Evolutionary conservation across 2,329 filamentous ascomycete species (phyloP).

Genomic region (Ambrosiella cleistominuta): DNA sequence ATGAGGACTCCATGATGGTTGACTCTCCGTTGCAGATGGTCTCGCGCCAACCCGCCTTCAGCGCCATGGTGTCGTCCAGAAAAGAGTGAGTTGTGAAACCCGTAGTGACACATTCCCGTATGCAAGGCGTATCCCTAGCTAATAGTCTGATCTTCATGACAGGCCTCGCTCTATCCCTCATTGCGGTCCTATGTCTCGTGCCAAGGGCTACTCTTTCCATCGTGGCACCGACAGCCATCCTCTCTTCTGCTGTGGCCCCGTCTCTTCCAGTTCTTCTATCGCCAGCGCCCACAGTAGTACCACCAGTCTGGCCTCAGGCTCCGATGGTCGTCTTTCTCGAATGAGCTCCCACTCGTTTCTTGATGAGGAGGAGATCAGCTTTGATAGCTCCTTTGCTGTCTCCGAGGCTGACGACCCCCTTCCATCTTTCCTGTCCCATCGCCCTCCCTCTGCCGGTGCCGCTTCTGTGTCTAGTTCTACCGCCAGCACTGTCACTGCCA

Average conservation of each 20-base stretch:
- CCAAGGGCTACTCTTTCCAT: slow-evolving; percentile 10
- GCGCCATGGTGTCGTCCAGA: slow-evolving; percentile 2
- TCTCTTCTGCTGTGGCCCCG: slow-evolving; percentile 6
- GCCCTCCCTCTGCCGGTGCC: slow-evolving; percentile 29
- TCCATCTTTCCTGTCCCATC: slow-evolving; percentile 38
- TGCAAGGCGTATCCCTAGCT: background rate
- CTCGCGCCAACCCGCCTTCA: slow-evolving; percentile 7
- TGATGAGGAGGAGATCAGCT: slow-evolving; percentile 8
- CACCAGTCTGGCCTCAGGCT: slow-evolving; percentile 6
- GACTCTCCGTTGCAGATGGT: slow-evolving; percentile 10
- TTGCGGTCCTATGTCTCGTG: slow-evolving; percentile 10
- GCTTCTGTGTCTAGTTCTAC: background rate
- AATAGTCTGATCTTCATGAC: slow-evolving; percentile 1
- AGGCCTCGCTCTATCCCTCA: slow-evolving; percentile 7
- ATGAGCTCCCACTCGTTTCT: slow-evolving; percentile 25
- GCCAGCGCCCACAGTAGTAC: slow-evolving; percentile 9
- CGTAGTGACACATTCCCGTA: background rate
- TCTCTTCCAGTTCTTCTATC: slow-evolving; percentile 9
- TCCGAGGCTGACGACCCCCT: slow-evolving; percentile 7
- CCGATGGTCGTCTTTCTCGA: slow-evolving; percentile 18
- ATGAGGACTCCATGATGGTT: slow-evolving; percentile 11
- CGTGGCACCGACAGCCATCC: slow-evolving; percentile 4
- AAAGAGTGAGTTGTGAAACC: slow-evolving; percentile 6
- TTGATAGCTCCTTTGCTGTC: slow-evolving; percentile 7
- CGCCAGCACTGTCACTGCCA: background rate